phyloP scores from a whole-genome alignment of 441 rosid species.

The Pelargonium fulgidum region DNA sequence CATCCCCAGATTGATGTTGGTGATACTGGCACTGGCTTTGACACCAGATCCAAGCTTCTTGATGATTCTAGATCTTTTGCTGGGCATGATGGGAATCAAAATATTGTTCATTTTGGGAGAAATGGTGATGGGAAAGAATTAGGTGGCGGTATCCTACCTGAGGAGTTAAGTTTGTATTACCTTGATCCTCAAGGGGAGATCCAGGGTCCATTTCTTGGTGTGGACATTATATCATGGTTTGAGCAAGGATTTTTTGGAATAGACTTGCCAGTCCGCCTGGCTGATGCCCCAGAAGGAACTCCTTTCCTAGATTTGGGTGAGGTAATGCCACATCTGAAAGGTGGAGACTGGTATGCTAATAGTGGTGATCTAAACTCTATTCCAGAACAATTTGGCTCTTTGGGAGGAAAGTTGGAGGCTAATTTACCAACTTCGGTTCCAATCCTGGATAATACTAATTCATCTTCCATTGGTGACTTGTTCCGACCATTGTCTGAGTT shows the following conservation, averaged over 20 bases:
- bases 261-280: conserved; percentile 54
- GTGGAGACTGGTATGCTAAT: conserved; percentile 17
- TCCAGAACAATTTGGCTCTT: conserved; percentile 31
- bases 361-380: conserved; percentile 25
- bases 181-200: conserved; percentile 56
- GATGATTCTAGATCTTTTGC: conserved; percentile 34
- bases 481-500: conserved; percentile 27
- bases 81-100: conserved; percentile 22
- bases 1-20: conserved; percentile 10
- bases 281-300: conserved; percentile 54
- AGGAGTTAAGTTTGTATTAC: conserved; percentile 44
- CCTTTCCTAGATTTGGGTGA: conserved; percentile 49
- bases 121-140: conserved; percentile 17
- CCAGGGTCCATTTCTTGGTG: conserved; percentile 57
- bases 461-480: conserved; percentile 24
- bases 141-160: conserved; percentile 29
- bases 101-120: conserved; percentile 19
- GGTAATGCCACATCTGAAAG: conserved; percentile 49
- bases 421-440: conserved; percentile 31
- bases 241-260: conserved; percentile 59
- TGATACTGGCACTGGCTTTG: conserved; percentile 5
- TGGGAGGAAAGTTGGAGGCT: conserved; percentile 34
- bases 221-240: conserved; percentile 55
- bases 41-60: conserved; percentile 23
- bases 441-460: conserved; percentile 26